phyloP scores from a whole-genome alignment of 1,284 basidiomycete species.

The Microbotryum lychnidis-dioicae region DNA sequence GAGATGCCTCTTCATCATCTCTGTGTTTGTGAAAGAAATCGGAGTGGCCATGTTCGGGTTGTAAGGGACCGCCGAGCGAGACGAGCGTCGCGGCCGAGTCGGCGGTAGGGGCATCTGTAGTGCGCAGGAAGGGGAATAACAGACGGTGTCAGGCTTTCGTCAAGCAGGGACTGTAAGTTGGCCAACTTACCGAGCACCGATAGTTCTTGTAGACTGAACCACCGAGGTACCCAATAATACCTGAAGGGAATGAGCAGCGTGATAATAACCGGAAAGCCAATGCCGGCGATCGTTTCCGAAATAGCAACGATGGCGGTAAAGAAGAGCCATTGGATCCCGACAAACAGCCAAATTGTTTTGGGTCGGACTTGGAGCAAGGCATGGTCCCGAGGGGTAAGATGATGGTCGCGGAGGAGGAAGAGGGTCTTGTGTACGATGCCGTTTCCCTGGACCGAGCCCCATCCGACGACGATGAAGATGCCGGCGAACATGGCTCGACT shows the following conservation, averaged over 20 bases:
- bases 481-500: constrained; percentile 33
- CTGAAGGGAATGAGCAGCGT: constrained; percentile 77
- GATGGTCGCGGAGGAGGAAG: constrained; percentile 68
- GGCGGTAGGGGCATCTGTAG: constrained; percentile 30
- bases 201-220: constrained; percentile 74
- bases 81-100: constrained; percentile 34
- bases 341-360: constrained; percentile 67
- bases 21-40: background rate
- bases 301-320: constrained; percentile 87
- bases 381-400: constrained; percentile 55
- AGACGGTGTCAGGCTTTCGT: constrained; percentile 46
- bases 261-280: constrained; percentile 47
- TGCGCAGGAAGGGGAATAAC: background rate
- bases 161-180: no score
- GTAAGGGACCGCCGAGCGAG: constrained; percentile 31
- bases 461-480: constrained; percentile 27
- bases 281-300: constrained; percentile 64
- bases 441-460: constrained; percentile 54
- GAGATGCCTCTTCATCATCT: background rate
- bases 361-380: constrained; percentile 67
- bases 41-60: constrained; percentile 20
- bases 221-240: constrained; percentile 60
- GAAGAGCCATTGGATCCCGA: constrained; percentile 69
- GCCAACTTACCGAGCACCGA: constrained; percentile 52
- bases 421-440: constrained; percentile 76